Conservation (phyloP, 257 asterid species). For the Coffea canephora region DNA sequence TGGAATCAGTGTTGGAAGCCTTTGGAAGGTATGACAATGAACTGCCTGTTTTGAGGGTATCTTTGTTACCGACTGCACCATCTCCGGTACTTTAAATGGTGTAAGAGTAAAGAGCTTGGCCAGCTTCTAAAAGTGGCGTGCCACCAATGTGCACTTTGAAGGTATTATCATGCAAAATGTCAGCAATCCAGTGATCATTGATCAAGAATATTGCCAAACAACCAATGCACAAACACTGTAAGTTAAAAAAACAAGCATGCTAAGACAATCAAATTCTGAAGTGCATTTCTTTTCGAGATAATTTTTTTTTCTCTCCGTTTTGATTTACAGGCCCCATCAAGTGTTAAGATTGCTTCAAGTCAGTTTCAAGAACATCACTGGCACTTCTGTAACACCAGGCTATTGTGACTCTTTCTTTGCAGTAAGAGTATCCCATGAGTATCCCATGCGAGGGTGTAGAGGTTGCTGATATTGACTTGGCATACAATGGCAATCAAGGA, state of each 20-base stretch:
- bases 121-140: conserved; percentile 6
- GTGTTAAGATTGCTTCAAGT: conserved; percentile 22
- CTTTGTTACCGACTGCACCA: conserved; percentile 14
- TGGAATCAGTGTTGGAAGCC: conserved; percentile 30
- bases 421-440: conserved; percentile 21
- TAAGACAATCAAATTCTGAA: no score
- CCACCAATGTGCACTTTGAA: conserved; percentile 22
- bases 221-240: conserved; percentile 10
- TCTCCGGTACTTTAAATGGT: conserved; percentile 16
- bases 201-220: conserved; percentile 27
- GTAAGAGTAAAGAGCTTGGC: conserved; percentile 28
- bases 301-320: not conserved
- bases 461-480: conserved; percentile 42
- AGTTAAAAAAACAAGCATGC: not conserved
- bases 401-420: conserved; percentile 34
- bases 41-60: conserved; percentile 20
- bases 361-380: conserved; percentile 27
- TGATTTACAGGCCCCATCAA: conserved; percentile 18
- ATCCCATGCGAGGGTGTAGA: conserved; percentile 41
- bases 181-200: conserved; percentile 24
- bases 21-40: conserved; percentile 19
- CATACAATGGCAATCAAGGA: conserved; percentile 29
- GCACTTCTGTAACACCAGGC: conserved; percentile 34
- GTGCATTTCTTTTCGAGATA: no score
- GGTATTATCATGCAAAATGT: conserved; percentile 16